Evolutionary conservation across 1,284 basidiomycete species (phyloP).

Genomic region (Pseudozyma hubeiensis): DNA sequence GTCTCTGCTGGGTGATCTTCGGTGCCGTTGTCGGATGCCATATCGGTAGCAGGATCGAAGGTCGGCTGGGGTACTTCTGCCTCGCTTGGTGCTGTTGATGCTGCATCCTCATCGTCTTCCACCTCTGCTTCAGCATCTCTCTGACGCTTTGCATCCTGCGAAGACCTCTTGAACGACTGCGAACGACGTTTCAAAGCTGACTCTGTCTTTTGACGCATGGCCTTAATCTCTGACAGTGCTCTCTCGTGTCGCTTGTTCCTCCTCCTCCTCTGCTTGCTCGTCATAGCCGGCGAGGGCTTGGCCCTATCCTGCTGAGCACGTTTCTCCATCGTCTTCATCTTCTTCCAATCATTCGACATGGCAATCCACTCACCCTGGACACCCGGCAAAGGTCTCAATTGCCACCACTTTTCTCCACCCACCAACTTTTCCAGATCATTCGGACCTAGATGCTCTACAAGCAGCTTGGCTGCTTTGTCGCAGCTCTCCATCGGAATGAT

Average conservation of each 20-base stretch:
- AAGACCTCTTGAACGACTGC: slow-evolving; percentile 21
- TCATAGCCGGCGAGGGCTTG: background rate
- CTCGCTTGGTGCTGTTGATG: slow-evolving; percentile 7
- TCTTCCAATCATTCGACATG: slow-evolving; percentile 70
- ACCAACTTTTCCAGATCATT: slow-evolving; percentile 80
- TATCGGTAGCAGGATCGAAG: slow-evolving; percentile 54
- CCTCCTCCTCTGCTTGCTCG: slow-evolving; percentile 5
- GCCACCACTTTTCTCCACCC: slow-evolving; percentile 97
- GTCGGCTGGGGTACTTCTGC: slow-evolving; percentile 11
- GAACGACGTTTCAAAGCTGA: slow-evolving; percentile 24
- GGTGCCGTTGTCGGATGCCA: slow-evolving; percentile 38
- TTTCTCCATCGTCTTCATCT: slow-evolving; percentile 61
- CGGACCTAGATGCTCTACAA: slow-evolving; percentile 86
- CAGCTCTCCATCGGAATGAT: slow-evolving; percentile 77
- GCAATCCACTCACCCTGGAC: slow-evolving; percentile 92
- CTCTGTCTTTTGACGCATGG: slow-evolving; percentile 38
- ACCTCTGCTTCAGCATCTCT: background rate
- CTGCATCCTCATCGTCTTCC: slow-evolving; percentile 4
- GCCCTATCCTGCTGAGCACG: slow-evolving; percentile 11
- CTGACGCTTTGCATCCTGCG: slow-evolving; percentile 1
- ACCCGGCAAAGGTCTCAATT: slow-evolving; percentile 72
- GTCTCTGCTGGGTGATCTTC: slow-evolving; percentile 14
- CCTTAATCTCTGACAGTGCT: slow-evolving; percentile 32
- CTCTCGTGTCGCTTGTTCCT: slow-evolving; percentile 39
- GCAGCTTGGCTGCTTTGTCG: slow-evolving; percentile 79